These are phyloP conservation scores for Trichophyton mentagrophytes DNA, from an alignment of 2,329 filamentous ascomycete genomes.

Conservation along the genomic window DNA sequence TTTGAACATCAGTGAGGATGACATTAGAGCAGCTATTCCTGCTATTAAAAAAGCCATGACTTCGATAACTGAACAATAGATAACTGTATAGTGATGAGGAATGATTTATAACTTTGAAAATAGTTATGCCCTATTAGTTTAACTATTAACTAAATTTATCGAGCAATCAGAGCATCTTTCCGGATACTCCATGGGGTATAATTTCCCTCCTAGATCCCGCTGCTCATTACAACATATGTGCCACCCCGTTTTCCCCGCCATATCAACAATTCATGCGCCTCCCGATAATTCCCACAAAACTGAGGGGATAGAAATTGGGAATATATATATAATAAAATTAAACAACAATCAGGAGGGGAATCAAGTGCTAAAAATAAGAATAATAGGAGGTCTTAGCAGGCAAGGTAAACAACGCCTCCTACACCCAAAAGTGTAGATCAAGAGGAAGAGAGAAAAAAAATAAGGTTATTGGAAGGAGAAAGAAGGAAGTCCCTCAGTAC, in stretches of 20 bases:
- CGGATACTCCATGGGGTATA: neutral
- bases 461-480: neutral
- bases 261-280: neutral
- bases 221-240: neutral
- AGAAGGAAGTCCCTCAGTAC: slow-evolving; percentile 15
- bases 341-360: neutral
- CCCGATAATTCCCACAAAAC: neutral
- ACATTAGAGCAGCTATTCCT: neutral
- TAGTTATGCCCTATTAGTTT: neutral
- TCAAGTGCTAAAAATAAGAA: neutral
- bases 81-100: neutral
- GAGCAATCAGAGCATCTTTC: neutral
- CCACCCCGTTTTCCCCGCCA: neutral
- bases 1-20: neutral
- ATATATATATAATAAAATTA: neutral
- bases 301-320: neutral
- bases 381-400: neutral
- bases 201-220: neutral
- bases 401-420: neutral
- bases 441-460: neutral
- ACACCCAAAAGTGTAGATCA: neutral
- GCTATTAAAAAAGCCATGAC: neutral
- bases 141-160: neutral
- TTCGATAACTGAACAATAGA: neutral
- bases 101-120: neutral